These are phyloP conservation scores for Tetramitus jugosus DNA, from an alignment of 208 protist genomes.

Conservation along the genomic window DNA sequence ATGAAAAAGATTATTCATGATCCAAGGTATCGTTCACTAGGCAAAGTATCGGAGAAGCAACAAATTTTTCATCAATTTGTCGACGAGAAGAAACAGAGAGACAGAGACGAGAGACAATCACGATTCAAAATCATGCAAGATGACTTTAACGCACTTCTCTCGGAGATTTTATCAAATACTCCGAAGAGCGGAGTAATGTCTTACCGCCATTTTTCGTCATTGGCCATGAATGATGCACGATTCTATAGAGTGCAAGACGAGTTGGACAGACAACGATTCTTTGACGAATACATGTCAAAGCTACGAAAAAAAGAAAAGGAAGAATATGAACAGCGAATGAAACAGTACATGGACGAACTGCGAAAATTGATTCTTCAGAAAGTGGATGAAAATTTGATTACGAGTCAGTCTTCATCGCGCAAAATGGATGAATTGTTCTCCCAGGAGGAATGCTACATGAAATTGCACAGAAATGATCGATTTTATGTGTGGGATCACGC, in stretches of 20 bases:
- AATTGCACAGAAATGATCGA: not conserved
- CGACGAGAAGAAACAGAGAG: not conserved
- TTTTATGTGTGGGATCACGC: not conserved
- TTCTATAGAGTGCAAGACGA: not conserved
- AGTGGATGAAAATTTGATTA: not conserved
- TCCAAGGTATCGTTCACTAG: not conserved
- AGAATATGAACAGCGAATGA: not conserved
- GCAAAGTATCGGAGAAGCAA: not conserved
- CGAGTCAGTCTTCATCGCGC: not conserved
- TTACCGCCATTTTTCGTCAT: not conserved
- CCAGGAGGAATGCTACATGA: not conserved
- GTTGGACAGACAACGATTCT: not conserved
- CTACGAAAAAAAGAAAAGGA: slow-evolving; percentile 13
- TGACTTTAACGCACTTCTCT: not conserved
- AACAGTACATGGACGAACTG: not conserved
- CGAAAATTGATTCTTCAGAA: not conserved
- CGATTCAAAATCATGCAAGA: not conserved
- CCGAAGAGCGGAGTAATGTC: not conserved
- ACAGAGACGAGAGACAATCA: not conserved
- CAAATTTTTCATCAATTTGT: not conserved
- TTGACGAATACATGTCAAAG: not conserved
- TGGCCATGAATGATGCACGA: not conserved
- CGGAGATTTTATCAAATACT: no score
- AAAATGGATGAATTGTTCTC: not conserved
- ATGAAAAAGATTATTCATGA: slow-evolving; percentile 5